Evolutionary conservation across 768 basidiomycete species (phyloP).

Genomic region (Mycena sanguinolenta): DNA sequence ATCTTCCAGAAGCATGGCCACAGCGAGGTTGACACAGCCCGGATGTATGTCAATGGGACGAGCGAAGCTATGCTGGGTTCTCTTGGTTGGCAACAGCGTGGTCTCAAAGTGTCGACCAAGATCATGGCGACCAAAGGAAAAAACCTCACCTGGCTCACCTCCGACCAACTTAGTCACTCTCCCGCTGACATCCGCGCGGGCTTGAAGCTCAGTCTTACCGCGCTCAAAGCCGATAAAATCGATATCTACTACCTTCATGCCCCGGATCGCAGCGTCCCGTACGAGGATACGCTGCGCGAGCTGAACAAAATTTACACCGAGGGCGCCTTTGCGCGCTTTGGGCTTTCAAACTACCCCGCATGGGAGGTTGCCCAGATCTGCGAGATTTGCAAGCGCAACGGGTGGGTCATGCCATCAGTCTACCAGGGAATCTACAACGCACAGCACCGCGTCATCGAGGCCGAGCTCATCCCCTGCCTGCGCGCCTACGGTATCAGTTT

Average conservation of each 20-base stretch:
- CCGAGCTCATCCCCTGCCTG: constrained; percentile 46
- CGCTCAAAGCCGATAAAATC: constrained; percentile 55
- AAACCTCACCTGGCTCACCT: constrained; percentile 6
- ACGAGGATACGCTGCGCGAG: constrained; percentile 58
- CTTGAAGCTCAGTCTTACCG: constrained; percentile 53
- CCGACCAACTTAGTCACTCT: constrained; percentile 14
- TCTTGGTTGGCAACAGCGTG: constrained; percentile 40
- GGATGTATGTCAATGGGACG: constrained; percentile 26
- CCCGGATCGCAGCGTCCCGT: constrained; percentile 60
- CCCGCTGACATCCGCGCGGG: constrained; percentile 37
- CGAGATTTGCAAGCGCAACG: constrained; percentile 56
- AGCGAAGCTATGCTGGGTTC: constrained; percentile 51
- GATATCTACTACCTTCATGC: constrained; percentile 57
- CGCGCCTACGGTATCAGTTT: constrained; percentile 59
- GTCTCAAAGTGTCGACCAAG: constrained; percentile 62
- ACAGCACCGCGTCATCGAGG: constrained; percentile 35
- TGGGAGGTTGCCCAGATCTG: constrained; percentile 50
- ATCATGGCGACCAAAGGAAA: constrained; percentile 49
- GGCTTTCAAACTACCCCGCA: constrained; percentile 60
- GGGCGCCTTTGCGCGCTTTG: constrained; percentile 60
- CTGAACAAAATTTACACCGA: constrained; percentile 56
- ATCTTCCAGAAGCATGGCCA: constrained; percentile 61
- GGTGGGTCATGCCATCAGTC: constrained; percentile 58
- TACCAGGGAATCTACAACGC: constrained; percentile 53
- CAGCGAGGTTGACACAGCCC: constrained; percentile 49